A percentile compares a stretch with the other conserved stretches of the same genome.
These are phyloP conservation scores for Blastocrithidia nonstop DNA, from an alignment of 208 protist species.

Conservation along the genomic window DNA sequence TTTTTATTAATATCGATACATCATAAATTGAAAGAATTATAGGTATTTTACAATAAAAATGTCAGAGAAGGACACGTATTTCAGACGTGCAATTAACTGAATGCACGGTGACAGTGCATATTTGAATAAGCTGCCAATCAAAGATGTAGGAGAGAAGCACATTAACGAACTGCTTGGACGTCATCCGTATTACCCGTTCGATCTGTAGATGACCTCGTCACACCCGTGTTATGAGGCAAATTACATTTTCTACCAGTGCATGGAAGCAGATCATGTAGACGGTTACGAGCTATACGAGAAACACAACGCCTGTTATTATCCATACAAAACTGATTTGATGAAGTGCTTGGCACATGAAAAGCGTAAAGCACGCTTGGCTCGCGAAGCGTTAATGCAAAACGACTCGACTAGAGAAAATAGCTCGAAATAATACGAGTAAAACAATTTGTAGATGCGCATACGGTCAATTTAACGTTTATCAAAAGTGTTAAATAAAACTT, in stretches of 20 bases:
- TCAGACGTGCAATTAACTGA: constrained; percentile 68
- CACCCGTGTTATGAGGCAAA: constrained; percentile 56
- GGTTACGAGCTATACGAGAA: constrained; percentile 75
- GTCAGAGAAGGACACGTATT: constrained; percentile 43
- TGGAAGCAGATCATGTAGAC: constrained; percentile 60
- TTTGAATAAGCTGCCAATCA: constrained; percentile 29
- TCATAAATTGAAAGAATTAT: too few relatives aligned
- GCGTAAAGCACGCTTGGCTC: constrained; percentile 15
- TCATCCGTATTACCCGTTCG: constrained; percentile 77
- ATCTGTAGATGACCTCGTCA: constrained; percentile 42
- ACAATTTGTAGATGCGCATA: too few relatives aligned
- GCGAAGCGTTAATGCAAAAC: neutral
- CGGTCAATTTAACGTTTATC: too few relatives aligned
- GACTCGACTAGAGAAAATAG: too few relatives aligned
- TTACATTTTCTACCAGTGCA: constrained; percentile 53
- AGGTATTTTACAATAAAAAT: too few relatives aligned
- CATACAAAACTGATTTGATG: constrained; percentile 79
- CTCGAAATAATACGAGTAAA: too few relatives aligned
- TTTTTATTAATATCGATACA: too few relatives aligned
- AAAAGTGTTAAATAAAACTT: too few relatives aligned
- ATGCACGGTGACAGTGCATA: constrained; percentile 76
- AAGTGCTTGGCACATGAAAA: constrained; percentile 67
- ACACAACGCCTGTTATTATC: constrained; percentile 74
- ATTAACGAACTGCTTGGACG: constrained; percentile 75
- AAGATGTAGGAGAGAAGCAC: constrained; percentile 64